Evolutionary conservation across 306 rosid species (phyloP).

Genomic region (Geum urbanum): DNA sequence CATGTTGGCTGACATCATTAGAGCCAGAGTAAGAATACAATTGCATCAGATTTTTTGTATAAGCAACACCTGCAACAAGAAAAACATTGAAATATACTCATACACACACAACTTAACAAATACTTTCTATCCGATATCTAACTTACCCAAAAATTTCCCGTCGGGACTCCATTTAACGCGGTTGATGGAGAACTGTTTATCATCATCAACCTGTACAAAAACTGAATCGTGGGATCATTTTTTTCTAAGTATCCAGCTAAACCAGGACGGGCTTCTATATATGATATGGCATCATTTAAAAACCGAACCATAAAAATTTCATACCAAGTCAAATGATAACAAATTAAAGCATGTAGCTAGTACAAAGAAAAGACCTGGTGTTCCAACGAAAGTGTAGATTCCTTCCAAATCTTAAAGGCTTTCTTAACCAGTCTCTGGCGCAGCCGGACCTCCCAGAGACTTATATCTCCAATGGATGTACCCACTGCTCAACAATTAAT

Average conservation of each 20-base stretch:
- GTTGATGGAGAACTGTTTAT: constrained; percentile 58
- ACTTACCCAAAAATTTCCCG: constrained; percentile 78
- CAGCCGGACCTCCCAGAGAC: constrained; percentile 69
- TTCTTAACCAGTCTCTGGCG: constrained; percentile 67
- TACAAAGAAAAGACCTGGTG: constrained; percentile 55
- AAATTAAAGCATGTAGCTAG: not conserved
- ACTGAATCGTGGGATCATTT: constrained; percentile 30
- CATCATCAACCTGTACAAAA: constrained; percentile 54
- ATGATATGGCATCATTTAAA: constrained; percentile 1
- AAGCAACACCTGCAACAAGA: constrained; percentile 71
- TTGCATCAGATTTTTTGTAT: constrained; percentile 78
- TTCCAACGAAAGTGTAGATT: constrained; percentile 43
- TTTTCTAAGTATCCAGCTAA: not conserved
- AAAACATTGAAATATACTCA: constrained; percentile 29
- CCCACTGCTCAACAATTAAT: constrained; percentile 56
- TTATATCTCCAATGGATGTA: constrained; percentile 63
- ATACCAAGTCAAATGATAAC: constrained; percentile 7
- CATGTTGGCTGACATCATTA: constrained; percentile 57
- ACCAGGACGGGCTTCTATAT: not conserved
- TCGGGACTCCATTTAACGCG: constrained; percentile 88
- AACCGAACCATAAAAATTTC: constrained; percentile 14
- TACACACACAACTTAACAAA: constrained; percentile 14
- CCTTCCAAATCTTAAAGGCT: constrained; percentile 79
- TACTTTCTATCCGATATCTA: constrained; percentile 22
- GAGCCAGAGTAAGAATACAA: constrained; percentile 59